A percentile compares a stretch with the other conserved stretches of the same genome.
phyloP scores from a whole-genome alignment of 192 early-diverging fungal genomes.

The Backusella tuberculispora region DNA sequence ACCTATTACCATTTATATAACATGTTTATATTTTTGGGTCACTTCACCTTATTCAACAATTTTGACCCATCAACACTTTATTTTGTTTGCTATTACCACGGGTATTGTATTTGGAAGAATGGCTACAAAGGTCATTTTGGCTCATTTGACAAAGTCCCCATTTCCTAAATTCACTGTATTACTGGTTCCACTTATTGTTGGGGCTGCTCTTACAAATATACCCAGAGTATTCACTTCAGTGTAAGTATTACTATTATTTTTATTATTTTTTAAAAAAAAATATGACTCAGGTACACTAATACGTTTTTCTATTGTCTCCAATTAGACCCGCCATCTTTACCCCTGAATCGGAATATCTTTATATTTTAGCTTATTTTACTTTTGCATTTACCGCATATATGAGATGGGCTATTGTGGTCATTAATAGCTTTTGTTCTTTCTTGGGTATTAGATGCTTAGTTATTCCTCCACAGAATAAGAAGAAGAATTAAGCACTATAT shows the following conservation, averaged over 20 bases:
- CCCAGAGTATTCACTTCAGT: slow-evolving; percentile 51
- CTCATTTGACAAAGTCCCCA: slow-evolving; percentile 80
- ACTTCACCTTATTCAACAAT: slow-evolving; percentile 70
- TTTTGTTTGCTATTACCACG: slow-evolving; percentile 72
- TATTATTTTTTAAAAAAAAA: slow-evolving; percentile 1
- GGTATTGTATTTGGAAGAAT: slow-evolving; percentile 88
- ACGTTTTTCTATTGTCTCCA: slow-evolving; percentile 24
- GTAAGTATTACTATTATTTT: slow-evolving; percentile 44
- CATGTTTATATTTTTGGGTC: slow-evolving; percentile 73
- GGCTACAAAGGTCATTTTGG: slow-evolving; percentile 89
- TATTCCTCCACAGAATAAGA: slow-evolving; percentile 53
- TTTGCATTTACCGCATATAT: slow-evolving; percentile 79
- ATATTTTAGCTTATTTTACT: slow-evolving; percentile 68
- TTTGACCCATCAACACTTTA: slow-evolving; percentile 67
- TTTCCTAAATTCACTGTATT: slow-evolving; percentile 87
- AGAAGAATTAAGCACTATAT: background rate
- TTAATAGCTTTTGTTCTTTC: slow-evolving; percentile 85
- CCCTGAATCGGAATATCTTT: slow-evolving; percentile 67
- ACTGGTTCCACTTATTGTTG: slow-evolving; percentile 73
- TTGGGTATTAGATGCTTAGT: slow-evolving; percentile 86
- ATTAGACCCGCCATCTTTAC: slow-evolving; percentile 65
- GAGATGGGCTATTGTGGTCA: slow-evolving; percentile 86
- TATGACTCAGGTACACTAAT: background rate
- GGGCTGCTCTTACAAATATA: slow-evolving; percentile 68
- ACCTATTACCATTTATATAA: slow-evolving; percentile 64